Percentiles rank a stretch among this genome's conserved stretches.
Evolutionary conservation across 805 yeast genomes (phyloP).

Genomic region (Hanseniaspora mollemarum): DNA sequence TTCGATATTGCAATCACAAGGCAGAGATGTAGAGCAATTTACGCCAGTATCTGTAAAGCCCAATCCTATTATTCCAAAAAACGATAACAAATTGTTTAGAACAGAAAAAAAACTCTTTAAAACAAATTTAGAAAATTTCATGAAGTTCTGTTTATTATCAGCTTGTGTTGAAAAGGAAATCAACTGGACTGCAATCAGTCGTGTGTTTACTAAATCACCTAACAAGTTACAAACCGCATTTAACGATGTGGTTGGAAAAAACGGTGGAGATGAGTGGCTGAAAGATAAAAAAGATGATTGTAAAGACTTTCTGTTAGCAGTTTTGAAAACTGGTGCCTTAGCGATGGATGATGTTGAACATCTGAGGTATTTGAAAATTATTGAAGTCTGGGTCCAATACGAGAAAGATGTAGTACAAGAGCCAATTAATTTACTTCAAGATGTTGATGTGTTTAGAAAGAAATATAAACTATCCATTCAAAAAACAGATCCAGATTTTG

Average conservation of each 20-base stretch:
- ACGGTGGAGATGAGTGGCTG: conserved; percentile 5
- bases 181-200: conserved; percentile 53
- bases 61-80: neutral
- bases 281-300: neutral
- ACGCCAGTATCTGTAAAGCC: neutral
- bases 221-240: conserved; percentile 4
- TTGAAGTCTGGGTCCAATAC: conserved; percentile 1
- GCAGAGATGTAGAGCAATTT: too few relatives aligned
- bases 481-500: neutral
- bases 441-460: conserved; percentile 2
- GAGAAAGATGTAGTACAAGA: neutral
- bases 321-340: neutral
- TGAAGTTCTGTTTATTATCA: conserved; percentile 55
- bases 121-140: conserved; percentile 42
- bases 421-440: neutral
- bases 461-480: neutral
- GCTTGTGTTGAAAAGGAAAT: conserved; percentile 51
- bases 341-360: conserved; percentile 4
- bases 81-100: too few relatives aligned
- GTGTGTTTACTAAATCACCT: conserved; percentile 32
- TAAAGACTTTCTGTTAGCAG: neutral
- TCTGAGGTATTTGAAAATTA: conserved; percentile 4
- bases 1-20: too few relatives aligned
- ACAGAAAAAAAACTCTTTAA: conserved; percentile 7
- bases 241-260: neutral